A percentile compares a stretch with the other conserved stretches of the same genome.
Conservation (phyloP, 768 basidiomycete species). For the Russula abietina region DNA sequence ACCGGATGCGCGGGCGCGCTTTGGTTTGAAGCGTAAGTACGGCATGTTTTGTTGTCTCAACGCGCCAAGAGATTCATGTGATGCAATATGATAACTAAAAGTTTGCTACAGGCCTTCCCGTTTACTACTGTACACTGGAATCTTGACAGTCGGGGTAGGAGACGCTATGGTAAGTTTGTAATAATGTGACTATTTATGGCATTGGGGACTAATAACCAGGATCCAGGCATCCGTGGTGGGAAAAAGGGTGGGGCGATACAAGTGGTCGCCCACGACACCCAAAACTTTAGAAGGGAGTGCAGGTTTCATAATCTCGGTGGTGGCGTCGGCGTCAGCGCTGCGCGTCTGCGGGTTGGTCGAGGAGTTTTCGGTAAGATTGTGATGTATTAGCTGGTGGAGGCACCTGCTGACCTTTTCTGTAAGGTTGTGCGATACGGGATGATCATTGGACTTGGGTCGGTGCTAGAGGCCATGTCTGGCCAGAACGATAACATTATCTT, state of each 20-base stretch:
- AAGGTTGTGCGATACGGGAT: constrained; percentile 62
- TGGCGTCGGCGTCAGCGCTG: constrained; percentile 62
- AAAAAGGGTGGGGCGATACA: constrained; percentile 68
- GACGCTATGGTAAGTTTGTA: constrained; percentile 72
- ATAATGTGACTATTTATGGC: neutral
- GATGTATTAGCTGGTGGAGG: constrained; percentile 8
- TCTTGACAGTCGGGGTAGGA: constrained; percentile 84
- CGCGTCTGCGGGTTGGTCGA: constrained; percentile 65
- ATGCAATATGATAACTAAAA: neutral
- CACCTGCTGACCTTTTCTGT: neutral
- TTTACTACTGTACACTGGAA: constrained; percentile 72
- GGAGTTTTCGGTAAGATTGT: constrained; percentile 62
- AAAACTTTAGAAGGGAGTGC: constrained; percentile 92
- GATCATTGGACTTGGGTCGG: constrained; percentile 56
- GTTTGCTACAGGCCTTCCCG: constrained; percentile 37
- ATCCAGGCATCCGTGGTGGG: constrained; percentile 87
- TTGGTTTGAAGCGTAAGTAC: constrained; percentile 88
- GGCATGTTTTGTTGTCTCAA: neutral
- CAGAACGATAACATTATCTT: constrained; percentile 98
- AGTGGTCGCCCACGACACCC: constrained; percentile 77
- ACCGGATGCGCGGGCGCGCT: constrained; percentile 91
- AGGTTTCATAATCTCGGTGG: constrained; percentile 71
- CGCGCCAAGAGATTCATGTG: constrained; percentile 8
- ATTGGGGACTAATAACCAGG: constrained; percentile 3
- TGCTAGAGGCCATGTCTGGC: constrained; percentile 86